Percentiles rank a stretch among this genome's conserved stretches.
phyloP scores from a whole-genome alignment of 768 basidiomycete genomes.

The Mycena kentingensis region DNA sequence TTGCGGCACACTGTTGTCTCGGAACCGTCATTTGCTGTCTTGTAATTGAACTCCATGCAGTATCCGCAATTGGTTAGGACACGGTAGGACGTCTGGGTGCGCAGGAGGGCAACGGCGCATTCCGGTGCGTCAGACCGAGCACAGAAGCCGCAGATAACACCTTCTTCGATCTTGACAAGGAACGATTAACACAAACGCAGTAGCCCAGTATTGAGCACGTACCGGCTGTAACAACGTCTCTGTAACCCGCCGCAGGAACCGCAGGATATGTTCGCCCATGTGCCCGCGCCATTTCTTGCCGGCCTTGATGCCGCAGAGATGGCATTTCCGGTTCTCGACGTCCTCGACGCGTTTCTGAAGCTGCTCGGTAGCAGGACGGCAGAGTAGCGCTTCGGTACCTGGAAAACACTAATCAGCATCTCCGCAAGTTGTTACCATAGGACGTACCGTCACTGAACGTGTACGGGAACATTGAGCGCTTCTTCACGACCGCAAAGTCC shows the following conservation, averaged over 20 bases:
- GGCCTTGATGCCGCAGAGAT: slow-evolving; percentile 1
- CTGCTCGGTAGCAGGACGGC: slow-evolving; percentile 1
- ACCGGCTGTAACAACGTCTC: neutral
- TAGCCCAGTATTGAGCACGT: neutral
- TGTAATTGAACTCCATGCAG: neutral
- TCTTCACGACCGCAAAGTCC: slow-evolving; percentile 1
- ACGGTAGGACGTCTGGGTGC: neutral
- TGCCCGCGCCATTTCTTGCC: slow-evolving; percentile 8
- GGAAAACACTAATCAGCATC: neutral
- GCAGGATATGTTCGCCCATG: slow-evolving; percentile 4
- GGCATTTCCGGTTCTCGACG: slow-evolving; percentile 3
- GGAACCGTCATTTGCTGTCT: slow-evolving; percentile 3
- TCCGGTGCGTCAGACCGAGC: neutral
- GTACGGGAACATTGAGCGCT: neutral
- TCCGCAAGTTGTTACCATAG: neutral
- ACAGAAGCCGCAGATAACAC: slow-evolving; percentile 7
- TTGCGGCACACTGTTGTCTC: slow-evolving; percentile 1
- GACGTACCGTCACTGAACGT: slow-evolving; percentile 9
- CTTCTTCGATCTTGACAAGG: neutral
- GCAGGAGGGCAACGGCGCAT: neutral
- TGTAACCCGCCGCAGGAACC: neutral
- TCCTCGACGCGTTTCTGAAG: neutral
- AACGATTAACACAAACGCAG: neutral
- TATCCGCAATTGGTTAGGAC: neutral
- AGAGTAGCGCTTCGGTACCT: slow-evolving; percentile 8